These are phyloP conservation scores for Gigaspora rosea DNA, from an alignment of 192 early-diverging fungal species.

Conservation along the genomic window DNA sequence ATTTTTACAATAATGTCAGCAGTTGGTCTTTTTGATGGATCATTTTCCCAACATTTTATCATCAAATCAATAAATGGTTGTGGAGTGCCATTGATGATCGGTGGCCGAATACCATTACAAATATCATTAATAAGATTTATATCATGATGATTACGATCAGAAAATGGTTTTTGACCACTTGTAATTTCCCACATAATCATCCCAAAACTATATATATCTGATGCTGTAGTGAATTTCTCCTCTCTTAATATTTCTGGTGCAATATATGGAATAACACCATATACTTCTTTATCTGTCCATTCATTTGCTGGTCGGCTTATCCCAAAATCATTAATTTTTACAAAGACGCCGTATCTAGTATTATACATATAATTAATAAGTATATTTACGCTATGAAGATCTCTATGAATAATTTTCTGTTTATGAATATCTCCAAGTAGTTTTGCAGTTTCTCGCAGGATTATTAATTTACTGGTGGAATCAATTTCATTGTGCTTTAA, in stretches of 20 bases:
- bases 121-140: neutral
- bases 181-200: neutral
- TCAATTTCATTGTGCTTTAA: too few relatives aligned
- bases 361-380: too few relatives aligned
- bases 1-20: neutral
- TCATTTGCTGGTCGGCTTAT: neutral
- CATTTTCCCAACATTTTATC: neutral
- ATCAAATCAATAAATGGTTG: neutral
- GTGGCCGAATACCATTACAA: neutral
- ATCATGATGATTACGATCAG: neutral
- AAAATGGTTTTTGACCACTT: neutral
- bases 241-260: neutral
- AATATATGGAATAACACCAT: neutral
- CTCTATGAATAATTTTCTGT: neutral
- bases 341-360: too few relatives aligned
- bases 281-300: neutral
- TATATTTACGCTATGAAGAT: constrained; percentile 7
- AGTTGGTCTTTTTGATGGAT: neutral
- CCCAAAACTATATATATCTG: neutral
- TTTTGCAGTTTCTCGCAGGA: too few relatives aligned
- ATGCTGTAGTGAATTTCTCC: neutral
- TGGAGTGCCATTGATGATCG: neutral
- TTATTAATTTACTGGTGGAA: too few relatives aligned
- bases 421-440: too few relatives aligned
- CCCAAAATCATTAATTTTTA: neutral